Conservation (phyloP, 768 basidiomycete genomes). For the Boletus coccyginus region DNA sequence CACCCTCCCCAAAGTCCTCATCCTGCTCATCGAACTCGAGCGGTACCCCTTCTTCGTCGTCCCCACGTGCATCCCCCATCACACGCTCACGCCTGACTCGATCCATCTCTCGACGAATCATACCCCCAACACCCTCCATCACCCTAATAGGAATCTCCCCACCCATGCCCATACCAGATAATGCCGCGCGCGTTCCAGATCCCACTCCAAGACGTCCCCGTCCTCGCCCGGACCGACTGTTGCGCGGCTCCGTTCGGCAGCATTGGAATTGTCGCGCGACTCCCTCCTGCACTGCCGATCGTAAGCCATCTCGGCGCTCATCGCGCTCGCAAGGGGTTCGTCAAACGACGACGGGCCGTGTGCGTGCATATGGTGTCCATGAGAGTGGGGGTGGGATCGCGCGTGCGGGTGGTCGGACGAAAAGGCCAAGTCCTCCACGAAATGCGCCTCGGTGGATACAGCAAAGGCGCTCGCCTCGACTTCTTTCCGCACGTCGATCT, state of each 20-base stretch:
- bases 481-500: constrained; percentile 69
- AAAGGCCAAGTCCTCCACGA: constrained; percentile 20
- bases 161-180: constrained; percentile 18
- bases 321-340: constrained; percentile 73
- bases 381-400: background rate
- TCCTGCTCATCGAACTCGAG: constrained; percentile 69
- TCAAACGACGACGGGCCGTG: constrained; percentile 53
- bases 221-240: constrained; percentile 3
- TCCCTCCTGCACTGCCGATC: constrained; percentile 32
- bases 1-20: constrained; percentile 48
- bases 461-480: constrained; percentile 60
- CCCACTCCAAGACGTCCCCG: constrained; percentile 15
- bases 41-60: constrained; percentile 25
- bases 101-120: constrained; percentile 50
- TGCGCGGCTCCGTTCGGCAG: constrained; percentile 64
- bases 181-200: constrained; percentile 10
- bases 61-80: background rate
- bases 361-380: constrained; percentile 35
- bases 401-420: constrained; percentile 1
- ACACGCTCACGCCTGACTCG: constrained; percentile 10
- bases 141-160: constrained; percentile 49
- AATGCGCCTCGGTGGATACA: constrained; percentile 19
- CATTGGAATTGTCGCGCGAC: constrained; percentile 59
- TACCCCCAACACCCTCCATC: constrained; percentile 53
- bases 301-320: constrained; percentile 61